Evolutionary conservation across 2,329 filamentous ascomycete genomes (phyloP).

Genomic region (Trichoderma simmonsii): DNA sequence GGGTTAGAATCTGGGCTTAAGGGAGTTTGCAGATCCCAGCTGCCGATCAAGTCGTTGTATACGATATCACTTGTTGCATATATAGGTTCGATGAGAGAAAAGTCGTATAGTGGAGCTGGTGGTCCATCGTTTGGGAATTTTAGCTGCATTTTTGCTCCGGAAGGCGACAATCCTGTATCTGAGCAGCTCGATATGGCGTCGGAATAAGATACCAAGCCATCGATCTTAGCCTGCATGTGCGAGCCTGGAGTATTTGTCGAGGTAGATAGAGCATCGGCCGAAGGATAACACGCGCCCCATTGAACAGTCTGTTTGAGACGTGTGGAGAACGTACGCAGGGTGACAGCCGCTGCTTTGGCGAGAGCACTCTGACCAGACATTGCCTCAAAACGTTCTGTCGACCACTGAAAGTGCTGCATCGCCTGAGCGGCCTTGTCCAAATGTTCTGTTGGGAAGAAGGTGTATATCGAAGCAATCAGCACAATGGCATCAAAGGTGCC

Average conservation of each 20-base stretch:
- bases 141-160: no score
- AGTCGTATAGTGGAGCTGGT: background rate
- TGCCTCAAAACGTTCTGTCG: background rate
- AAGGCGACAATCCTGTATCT: background rate
- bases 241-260: background rate
- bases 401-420: background rate
- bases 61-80: background rate
- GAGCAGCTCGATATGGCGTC: background rate
- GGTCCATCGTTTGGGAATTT: no score
- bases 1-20: background rate
- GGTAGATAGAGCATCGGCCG: background rate
- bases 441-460: background rate
- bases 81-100: background rate
- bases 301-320: background rate
- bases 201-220: background rate
- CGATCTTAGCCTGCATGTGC: background rate
- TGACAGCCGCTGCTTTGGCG: background rate
- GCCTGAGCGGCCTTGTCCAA: background rate
- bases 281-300: background rate
- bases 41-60: background rate
- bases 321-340: background rate
- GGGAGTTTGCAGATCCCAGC: background rate
- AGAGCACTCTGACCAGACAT: background rate
- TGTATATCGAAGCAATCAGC: background rate
- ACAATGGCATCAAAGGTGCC: background rate